Evolutionary conservation across 768 basidiomycete species (phyloP), one percentile per base, ranked within the genome.

Genomic region (Suillus fuscotomentosus): DNA sequence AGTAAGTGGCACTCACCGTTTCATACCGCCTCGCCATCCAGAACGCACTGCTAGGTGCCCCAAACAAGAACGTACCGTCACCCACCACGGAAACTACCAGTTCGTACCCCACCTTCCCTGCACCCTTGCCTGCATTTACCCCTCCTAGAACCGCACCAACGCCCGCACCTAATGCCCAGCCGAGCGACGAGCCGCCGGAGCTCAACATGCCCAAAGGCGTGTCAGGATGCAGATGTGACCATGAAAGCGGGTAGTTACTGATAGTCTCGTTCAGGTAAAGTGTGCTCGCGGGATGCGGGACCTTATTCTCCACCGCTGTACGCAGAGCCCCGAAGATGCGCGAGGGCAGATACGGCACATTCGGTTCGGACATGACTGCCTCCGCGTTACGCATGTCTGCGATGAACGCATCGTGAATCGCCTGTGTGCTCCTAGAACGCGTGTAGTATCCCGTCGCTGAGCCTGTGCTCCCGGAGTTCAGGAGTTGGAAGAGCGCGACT

Each of bases 11-110:
- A 72, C 82, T 64, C 63, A 90, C 89, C 27, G 89, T 87, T 39
- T 86, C 74, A 71, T 91, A 91, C 54, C 81, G 81, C 68, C 84
- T 80, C 1, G 90, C 88, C 74, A 91, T 90, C 90, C 90, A 91
- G 73, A 83, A 91, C 1, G 83, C 84, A 0, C 87, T 83, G 39
- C 83, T 81, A 0, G 90, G 90, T 0, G 88, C 84, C 0, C 86
- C 82, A 68, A 91, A 91, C 70, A 91, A 69, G 68, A 81, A 92
- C 7, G 84, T 84, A 0, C 90, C 90, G 69, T 92, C 90, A 0
- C 90, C 90, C 3, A 90, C 86, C 31, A 92, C 76, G 27, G 27
- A 27, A 27, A 84, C 80, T 9, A 87, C 78, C 48, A 91, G 71
- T n/a, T 91, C 87, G 56, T 82, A 79, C 3, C 70, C 74, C 9